Conservation (phyloP, 2,329 filamentous ascomycete genomes). For the Fusarium nygamai region DNA sequence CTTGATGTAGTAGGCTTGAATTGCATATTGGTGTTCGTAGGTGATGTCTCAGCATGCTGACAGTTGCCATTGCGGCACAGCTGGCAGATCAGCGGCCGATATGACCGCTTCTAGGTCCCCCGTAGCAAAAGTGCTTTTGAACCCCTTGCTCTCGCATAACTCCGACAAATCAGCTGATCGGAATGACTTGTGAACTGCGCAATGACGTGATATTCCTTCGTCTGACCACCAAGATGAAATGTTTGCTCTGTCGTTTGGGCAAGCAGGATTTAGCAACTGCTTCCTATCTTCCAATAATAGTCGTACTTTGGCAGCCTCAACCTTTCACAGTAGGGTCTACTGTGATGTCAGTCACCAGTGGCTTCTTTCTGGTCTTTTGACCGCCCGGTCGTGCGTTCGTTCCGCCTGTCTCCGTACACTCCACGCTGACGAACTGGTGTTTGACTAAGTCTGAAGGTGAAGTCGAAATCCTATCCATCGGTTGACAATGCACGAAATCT, state of each 20-base stretch:
- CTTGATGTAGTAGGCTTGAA: accelerated
- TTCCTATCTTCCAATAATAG: accelerated
- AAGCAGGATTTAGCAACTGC: background rate
- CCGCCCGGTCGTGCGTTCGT: accelerated
- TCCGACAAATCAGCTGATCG: accelerated
- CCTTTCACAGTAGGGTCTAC: accelerated
- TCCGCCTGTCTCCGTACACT: accelerated
- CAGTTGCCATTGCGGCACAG: background rate
- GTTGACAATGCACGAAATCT: background rate
- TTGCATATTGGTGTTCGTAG: background rate
- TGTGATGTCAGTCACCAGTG: background rate
- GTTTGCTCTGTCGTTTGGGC: background rate
- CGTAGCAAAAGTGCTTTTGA: accelerated
- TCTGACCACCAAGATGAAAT: background rate
- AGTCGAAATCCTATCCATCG: accelerated
- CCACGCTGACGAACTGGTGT: accelerated
- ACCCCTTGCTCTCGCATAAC: accelerated
- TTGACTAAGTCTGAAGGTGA: background rate
- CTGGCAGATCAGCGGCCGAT: background rate
- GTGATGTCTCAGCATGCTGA: background rate
- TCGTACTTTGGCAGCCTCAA: accelerated
- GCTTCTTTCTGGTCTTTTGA: accelerated
- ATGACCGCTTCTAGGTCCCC: background rate
- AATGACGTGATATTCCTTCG: background rate
- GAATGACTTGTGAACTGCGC: background rate